Conservation (phyloP, 1,284 basidiomycete species). For the Cutaneotrichosporon dermatis region DNA sequence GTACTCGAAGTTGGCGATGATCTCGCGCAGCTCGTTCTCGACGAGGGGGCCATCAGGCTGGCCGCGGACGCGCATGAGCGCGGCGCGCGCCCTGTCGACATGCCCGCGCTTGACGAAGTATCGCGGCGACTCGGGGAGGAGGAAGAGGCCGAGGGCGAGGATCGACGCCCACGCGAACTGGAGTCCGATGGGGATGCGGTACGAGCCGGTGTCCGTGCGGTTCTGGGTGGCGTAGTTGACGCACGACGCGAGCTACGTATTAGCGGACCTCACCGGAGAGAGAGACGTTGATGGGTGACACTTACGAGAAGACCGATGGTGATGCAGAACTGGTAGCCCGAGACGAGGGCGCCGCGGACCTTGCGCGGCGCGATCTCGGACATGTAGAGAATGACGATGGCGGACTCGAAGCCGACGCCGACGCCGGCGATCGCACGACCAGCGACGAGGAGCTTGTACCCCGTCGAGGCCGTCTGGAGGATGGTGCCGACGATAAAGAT, state of each 20-base stretch:
- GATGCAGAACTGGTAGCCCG: slow-evolving; percentile 75
- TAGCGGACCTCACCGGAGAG: too few species aligned
- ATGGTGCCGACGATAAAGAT: slow-evolving; percentile 50
- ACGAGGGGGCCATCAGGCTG: slow-evolving; percentile 56
- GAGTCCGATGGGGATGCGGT: slow-evolving; percentile 72
- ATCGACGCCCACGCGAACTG: slow-evolving; percentile 57
- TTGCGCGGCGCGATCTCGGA: slow-evolving; percentile 62
- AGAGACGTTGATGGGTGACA: too few species aligned
- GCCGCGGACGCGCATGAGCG: slow-evolving; percentile 60
- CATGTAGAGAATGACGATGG: slow-evolving; percentile 59
- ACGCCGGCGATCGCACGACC: slow-evolving; percentile 52
- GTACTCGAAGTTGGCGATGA: slow-evolving; percentile 64
- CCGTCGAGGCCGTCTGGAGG: slow-evolving; percentile 48
- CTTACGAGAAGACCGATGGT: slow-evolving; percentile 67
- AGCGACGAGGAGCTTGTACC: slow-evolving; percentile 37
- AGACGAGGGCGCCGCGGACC: slow-evolving; percentile 78
- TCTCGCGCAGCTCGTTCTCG: slow-evolving; percentile 62
- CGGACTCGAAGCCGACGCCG: slow-evolving; percentile 53
- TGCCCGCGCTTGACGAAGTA: slow-evolving; percentile 71
- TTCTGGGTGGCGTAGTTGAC: slow-evolving; percentile 71
- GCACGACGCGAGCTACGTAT: slow-evolving; percentile 59
- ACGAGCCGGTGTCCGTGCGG: slow-evolving; percentile 59
- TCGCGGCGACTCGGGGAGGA: slow-evolving; percentile 79
- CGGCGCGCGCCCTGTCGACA: slow-evolving; percentile 58
- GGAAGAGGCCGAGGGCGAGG: slow-evolving; percentile 52